phyloP scores from a whole-genome alignment of 2,329 filamentous ascomycete species.

The Cladosporium phlei region DNA sequence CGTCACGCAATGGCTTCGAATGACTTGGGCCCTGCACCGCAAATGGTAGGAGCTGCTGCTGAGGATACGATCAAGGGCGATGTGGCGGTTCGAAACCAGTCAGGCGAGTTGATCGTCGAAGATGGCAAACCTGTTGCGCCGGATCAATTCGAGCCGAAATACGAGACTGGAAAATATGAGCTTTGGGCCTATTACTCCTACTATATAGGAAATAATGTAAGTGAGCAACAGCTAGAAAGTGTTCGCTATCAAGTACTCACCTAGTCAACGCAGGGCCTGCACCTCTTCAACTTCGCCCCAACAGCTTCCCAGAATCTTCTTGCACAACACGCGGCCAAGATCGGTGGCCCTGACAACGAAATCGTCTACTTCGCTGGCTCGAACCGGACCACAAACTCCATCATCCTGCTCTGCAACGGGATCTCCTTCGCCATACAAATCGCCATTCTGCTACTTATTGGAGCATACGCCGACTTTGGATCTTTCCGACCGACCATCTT shows the following conservation, averaged over 20 bases:
- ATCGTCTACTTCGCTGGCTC: slow-evolving; percentile 54
- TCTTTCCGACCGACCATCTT: slow-evolving; percentile 60
- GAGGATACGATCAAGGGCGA: slow-evolving; percentile 31
- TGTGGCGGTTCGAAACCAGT: slow-evolving; percentile 17
- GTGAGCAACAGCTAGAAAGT: too few relatives aligned
- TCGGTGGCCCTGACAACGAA: slow-evolving; percentile 39
- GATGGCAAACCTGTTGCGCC: slow-evolving; percentile 46
- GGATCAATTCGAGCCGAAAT: slow-evolving; percentile 52
- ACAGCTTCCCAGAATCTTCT: slow-evolving; percentile 63
- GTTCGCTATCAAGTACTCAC: too few relatives aligned
- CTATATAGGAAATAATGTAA: slow-evolving; percentile 59
- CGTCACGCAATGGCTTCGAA: slow-evolving; percentile 22
- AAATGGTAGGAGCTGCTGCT: slow-evolving; percentile 21
- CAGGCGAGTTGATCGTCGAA: slow-evolving; percentile 23
- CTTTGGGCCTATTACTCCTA: slow-evolving; percentile 49
- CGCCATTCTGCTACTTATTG: slow-evolving; percentile 50
- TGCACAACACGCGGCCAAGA: slow-evolving; percentile 51
- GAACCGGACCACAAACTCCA: slow-evolving; percentile 58
- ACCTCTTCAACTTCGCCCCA: slow-evolving; percentile 60
- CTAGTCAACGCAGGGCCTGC: slow-evolving; percentile 21
- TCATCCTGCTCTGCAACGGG: slow-evolving; percentile 62
- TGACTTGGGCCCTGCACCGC: slow-evolving; percentile 29
- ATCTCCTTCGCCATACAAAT: slow-evolving; percentile 65
- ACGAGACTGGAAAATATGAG: slow-evolving; percentile 49
- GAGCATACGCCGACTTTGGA: slow-evolving; percentile 59